These are phyloP conservation scores for Penicillium egyptiacum DNA, from an alignment of 495 filamentous ascomycete species.

Conservation along the genomic window DNA sequence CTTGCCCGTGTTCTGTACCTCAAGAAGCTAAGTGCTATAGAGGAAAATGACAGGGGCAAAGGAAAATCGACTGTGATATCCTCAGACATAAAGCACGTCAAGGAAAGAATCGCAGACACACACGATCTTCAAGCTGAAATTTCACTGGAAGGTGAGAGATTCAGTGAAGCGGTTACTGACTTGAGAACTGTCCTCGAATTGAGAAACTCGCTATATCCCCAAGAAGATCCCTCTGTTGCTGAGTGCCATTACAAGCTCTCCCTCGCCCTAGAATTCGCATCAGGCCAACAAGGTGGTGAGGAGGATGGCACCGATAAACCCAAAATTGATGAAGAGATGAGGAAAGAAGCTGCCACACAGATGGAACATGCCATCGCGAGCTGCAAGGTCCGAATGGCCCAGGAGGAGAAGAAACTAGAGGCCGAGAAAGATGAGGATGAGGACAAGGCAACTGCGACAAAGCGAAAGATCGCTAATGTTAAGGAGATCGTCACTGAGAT, in stretches of 20 bases:
- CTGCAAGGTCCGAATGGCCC: constrained; percentile 70
- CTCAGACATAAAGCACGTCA: constrained; percentile 58
- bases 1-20: constrained; percentile 78
- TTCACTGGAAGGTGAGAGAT: constrained; percentile 89
- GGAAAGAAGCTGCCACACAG: constrained; percentile 72
- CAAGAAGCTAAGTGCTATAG: constrained; percentile 56
- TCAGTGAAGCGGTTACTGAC: constrained; percentile 77
- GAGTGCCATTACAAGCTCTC: constrained; percentile 97
- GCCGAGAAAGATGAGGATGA: constrained; percentile 52
- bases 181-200: constrained; percentile 70
- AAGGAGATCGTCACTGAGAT: constrained; percentile 86
- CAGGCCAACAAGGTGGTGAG: constrained; percentile 63
- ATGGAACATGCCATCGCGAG: constrained; percentile 82
- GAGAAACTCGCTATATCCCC: constrained; percentile 71
- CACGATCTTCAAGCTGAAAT: constrained; percentile 93
- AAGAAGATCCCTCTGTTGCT: constrained; percentile 77
- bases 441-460: constrained; percentile 52
- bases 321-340: constrained; percentile 62
- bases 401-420: constrained; percentile 66
- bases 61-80: constrained; percentile 54
- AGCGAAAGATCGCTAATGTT: constrained; percentile 72
- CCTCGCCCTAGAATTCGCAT: constrained; percentile 89
- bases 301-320: constrained; percentile 31
- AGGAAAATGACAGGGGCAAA: constrained; percentile 43
- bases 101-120: constrained; percentile 84